These are phyloP conservation scores for Ustilago shanxiensis DNA, from an alignment of 1,284 basidiomycete genomes.

Conservation along the genomic window DNA sequence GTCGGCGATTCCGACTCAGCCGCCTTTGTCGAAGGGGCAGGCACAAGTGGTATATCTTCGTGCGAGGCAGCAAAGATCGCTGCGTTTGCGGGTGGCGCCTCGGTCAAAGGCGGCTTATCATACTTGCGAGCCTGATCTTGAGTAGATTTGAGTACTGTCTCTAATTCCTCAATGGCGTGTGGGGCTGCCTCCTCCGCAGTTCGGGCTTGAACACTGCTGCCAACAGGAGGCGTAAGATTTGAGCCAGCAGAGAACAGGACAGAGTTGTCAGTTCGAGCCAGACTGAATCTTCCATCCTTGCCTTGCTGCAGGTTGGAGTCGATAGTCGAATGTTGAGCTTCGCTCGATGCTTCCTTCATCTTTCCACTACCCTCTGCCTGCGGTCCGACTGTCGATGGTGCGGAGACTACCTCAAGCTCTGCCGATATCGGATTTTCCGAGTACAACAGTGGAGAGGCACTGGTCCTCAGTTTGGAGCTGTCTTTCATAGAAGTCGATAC, in stretches of 20 bases:
- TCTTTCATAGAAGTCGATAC: not conserved
- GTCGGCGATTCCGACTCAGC: not conserved
- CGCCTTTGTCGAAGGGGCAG: too few relatives aligned
- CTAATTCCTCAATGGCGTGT: not conserved
- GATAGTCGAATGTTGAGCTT: not conserved
- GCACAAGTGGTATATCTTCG: too few relatives aligned
- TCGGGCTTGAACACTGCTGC: not conserved
- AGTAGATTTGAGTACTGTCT: not conserved
- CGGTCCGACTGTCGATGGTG: not conserved
- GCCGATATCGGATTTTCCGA: not conserved
- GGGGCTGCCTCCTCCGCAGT: not conserved
- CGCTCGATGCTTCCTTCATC: not conserved
- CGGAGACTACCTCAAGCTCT: not conserved
- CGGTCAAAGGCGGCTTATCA: too few relatives aligned
- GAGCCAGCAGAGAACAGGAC: constrained; percentile 1
- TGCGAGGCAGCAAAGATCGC: too few relatives aligned
- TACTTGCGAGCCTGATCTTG: not conserved
- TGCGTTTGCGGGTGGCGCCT: too few relatives aligned
- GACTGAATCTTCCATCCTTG: not conserved
- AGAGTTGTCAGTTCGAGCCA: not conserved
- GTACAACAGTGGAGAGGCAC: not conserved
- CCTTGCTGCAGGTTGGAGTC: not conserved
- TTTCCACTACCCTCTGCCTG: not conserved
- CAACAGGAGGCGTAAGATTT: not conserved
- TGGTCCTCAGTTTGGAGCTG: not conserved